A percentile compares a stretch with the other conserved stretches of the same genome.
Conservation (phyloP, 2,329 filamentous ascomycete genomes). For the Aaosphaeria arxii region DNA sequence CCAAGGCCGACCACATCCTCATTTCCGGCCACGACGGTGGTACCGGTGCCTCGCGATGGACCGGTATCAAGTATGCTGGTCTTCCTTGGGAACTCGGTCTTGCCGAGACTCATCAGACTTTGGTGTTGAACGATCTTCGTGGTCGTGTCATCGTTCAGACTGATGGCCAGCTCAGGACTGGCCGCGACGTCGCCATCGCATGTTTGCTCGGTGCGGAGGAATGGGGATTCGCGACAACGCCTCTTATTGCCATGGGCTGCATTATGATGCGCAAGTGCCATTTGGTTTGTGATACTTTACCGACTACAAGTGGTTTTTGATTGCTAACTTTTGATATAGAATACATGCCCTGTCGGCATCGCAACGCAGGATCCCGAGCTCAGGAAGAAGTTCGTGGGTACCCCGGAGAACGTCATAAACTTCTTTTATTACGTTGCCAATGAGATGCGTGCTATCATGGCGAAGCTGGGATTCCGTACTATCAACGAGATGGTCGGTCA, state of each 20-base stretch:
- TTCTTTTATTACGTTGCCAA: conserved; percentile 99
- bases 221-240: conserved; percentile 93
- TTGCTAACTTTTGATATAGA: conserved; percentile 41
- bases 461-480: conserved; percentile 87
- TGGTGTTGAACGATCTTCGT: conserved; percentile 92
- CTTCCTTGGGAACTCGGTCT: conserved; percentile 96
- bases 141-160: conserved; percentile 95
- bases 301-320: conserved; percentile 1
- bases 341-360: conserved; percentile 89
- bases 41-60: conserved; percentile 95
- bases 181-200: conserved; percentile 89
- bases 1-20: conserved; percentile 93
- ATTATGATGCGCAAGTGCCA: conserved; percentile 85
- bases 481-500: conserved; percentile 98
- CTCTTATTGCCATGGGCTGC: conserved; percentile 94
- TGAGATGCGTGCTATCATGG: conserved; percentile 95
- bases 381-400: conserved; percentile 88
- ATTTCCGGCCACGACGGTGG: conserved; percentile 97
- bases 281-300: background rate
- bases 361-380: conserved; percentile 94
- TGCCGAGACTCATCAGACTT: conserved; percentile 93
- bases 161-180: conserved; percentile 89
- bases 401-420: conserved; percentile 95
- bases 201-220: conserved; percentile 96
- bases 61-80: conserved; percentile 97